Evolutionary conservation across 2,329 filamentous ascomycete species (phyloP), one percentile per base, ranked within the genome.

Genomic region (Penicillium rolfsii): DNA sequence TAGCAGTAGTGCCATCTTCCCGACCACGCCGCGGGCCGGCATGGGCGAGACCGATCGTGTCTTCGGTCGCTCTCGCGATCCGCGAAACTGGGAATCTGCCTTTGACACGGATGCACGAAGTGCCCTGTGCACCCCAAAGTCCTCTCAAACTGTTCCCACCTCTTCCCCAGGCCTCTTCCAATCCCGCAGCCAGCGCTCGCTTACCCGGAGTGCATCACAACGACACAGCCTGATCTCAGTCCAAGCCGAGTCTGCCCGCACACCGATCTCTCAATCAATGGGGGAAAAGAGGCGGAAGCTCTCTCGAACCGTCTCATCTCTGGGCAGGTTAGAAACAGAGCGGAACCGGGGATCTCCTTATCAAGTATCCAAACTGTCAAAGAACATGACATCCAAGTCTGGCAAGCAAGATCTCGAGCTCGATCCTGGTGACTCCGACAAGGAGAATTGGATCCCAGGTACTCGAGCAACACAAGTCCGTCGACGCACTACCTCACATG

Each of bases 31-130:
- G n/a, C 82, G 84, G 26, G 83, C 84, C 53, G 83, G 85, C 60
- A 83, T 83, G 72, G 73, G 62, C 72, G 74, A 65, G 48, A 71
- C 69, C 58, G 73, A 77, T 41, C 79, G 89, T 19, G 79, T 80
- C 36, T 87, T 88, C 58, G 91, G 91, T 57, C 86, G 94, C 59
- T 97, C 93, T 59, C 88, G 91, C 57, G 91, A 97, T 74, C 91
- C 93, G 19, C 88, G 93, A 54, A 91, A 90, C 6, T 97, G 94
- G 94, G 91, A 96, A 71, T 92, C 92, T 59, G 93, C 91, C 79
- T 94, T 91, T 70, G 91, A 96, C 72, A 88, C 89, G 7, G 91
- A 95, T 66, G 82, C 85, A 55, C 88, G 90, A 46, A 91, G 92
- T 70, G 90, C 92, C 66, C 80, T 97, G 58, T 93, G 89, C 24